phyloP scores from a whole-genome alignment of 1,284 basidiomycete species.

The Anthracocystis setariae region DNA sequence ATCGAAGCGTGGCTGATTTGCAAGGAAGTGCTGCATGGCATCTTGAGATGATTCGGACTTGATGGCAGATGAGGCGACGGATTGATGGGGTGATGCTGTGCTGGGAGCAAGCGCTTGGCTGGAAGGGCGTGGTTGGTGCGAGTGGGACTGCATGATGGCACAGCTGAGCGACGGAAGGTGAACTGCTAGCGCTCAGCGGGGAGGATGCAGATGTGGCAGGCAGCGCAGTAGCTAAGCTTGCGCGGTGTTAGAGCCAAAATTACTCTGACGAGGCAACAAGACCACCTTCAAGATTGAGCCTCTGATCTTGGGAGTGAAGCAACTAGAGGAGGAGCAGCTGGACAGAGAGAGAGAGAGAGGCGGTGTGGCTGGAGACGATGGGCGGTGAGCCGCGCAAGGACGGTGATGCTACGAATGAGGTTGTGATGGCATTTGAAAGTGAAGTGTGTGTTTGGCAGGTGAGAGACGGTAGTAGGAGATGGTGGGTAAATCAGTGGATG shows the following conservation, averaged over 20 bases:
- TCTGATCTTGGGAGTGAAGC: too few relatives aligned
- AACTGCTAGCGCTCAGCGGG: not conserved
- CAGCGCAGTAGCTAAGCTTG: too few relatives aligned
- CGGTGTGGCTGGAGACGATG: not conserved
- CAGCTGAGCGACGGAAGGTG: too few relatives aligned
- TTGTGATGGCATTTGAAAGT: slow-evolving; percentile 23
- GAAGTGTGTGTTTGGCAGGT: not conserved
- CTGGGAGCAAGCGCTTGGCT: slow-evolving; percentile 2
- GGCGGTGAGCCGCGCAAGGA: slow-evolving; percentile 17
- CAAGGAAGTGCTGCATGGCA: slow-evolving; percentile 20
- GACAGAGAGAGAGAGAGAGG: too few relatives aligned
- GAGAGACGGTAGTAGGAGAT: not conserved
- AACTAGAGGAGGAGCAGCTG: too few relatives aligned
- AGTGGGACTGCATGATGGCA: slow-evolving; percentile 30
- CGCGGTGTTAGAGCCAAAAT: too few relatives aligned
- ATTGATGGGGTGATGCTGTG: slow-evolving; percentile 12
- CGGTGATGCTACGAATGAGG: slow-evolving; percentile 14
- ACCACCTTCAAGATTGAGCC: too few relatives aligned
- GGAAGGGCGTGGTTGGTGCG: slow-evolving; percentile 12
- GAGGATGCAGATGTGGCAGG: too few relatives aligned
- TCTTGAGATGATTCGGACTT: slow-evolving; percentile 26
- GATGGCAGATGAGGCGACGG: slow-evolving; percentile 1
- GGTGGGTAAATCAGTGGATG: not conserved
- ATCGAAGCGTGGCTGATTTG: slow-evolving; percentile 27
- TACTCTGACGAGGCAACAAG: too few relatives aligned